Base-by-base conservation (phyloP, 2,329 filamentous ascomycete genomes). In the Pseudocercospora vitis region DNA sequence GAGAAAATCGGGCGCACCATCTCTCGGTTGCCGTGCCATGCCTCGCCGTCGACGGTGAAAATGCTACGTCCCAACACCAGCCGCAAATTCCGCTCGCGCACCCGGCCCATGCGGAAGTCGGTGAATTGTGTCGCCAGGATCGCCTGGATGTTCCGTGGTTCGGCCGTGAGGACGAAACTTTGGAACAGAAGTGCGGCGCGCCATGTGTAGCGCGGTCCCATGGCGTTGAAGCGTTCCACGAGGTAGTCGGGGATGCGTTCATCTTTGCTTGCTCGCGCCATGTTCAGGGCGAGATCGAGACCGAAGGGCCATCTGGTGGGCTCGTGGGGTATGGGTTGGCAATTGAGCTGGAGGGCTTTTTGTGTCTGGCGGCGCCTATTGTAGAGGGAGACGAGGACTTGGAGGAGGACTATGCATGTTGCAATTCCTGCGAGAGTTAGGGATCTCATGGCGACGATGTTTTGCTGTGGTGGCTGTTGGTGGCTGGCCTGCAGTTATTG, bases 1-100 rank as follows among this genome's bases (percentile, higher is more conserved):
- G 63, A 59, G 52, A 73, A 73, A 24, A 70, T 68, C 0, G 70
- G 70, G 21, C 70, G 60, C 11, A 73, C 62, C 35, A 73, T 40
- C 2, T 63, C 63, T 16, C 70, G 57, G 14, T 63, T 65, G 39
- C 69, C 65, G 45, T 69, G 64, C 69, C 70, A 72, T 35, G 50
- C 32, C 28, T 63, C 56, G 29, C 69, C 70, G 39, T 71, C 66
- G 16, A 61, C 55, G 5, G 62, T 61, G 39, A 70, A 69, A 8
- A 53, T 53, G 16, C 29, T 37, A 19, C 50, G 24, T 14, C 50
- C 50, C 1, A 52, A 31, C 3, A 52, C 37, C 23, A 52, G 19
- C 23, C 31, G 35, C 19, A 52, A 23, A 39, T 52, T 52, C 9
- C n/a, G 35, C 42, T 52, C 50, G n/a, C 50, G 42, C 2, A 52